Percentiles rank a stretch among this genome's conserved stretches.
Conservation (phyloP, 1,284 basidiomycete species). For the Moesziomyces aphidis region DNA sequence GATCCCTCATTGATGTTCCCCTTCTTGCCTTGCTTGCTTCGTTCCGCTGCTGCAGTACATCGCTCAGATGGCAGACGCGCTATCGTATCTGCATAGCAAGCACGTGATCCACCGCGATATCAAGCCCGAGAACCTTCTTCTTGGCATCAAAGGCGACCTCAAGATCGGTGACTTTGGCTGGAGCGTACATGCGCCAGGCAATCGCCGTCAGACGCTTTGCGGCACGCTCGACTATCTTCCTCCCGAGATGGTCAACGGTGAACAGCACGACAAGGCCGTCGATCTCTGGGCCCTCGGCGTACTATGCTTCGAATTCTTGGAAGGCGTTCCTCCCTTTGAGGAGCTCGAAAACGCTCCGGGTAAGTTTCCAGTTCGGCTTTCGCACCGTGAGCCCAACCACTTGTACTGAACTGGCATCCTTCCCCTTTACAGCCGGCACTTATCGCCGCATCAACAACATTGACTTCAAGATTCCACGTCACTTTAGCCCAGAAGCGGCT, state of each 20-base stretch:
- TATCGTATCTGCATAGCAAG: slow-evolving; percentile 91
- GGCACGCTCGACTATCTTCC: slow-evolving; percentile 97
- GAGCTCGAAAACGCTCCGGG: slow-evolving; percentile 77
- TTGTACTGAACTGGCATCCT: not conserved
- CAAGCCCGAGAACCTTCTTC: slow-evolving; percentile 95
- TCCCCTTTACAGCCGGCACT: slow-evolving; percentile 33
- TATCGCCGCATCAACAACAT: slow-evolving; percentile 60
- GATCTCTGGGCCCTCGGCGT: slow-evolving; percentile 98
- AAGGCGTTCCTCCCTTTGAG: slow-evolving; percentile 93
- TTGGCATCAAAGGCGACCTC: slow-evolving; percentile 94
- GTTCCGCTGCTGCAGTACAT: slow-evolving; percentile 76
- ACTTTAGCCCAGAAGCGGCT: slow-evolving; percentile 53
- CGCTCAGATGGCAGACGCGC: slow-evolving; percentile 97
- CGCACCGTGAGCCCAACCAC: not conserved
- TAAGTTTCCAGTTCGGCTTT: slow-evolving; percentile 63
- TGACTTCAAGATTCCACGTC: slow-evolving; percentile 58
- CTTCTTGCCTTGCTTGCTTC: not conserved
- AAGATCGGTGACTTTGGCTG: slow-evolving; percentile 99
- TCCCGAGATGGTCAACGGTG: slow-evolving; percentile 97
- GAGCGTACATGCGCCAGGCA: slow-evolving; percentile 96
- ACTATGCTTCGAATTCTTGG: slow-evolving; percentile 92
- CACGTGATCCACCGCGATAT: slow-evolving; percentile 99
- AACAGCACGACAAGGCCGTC: slow-evolving; percentile 86
- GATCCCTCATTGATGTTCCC: not conserved
- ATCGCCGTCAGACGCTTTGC: slow-evolving; percentile 87